Evolutionary conservation across 257 asterid species (phyloP), one percentile per base, ranked within the genome.

Genomic region (Solanum pennellii): DNA sequence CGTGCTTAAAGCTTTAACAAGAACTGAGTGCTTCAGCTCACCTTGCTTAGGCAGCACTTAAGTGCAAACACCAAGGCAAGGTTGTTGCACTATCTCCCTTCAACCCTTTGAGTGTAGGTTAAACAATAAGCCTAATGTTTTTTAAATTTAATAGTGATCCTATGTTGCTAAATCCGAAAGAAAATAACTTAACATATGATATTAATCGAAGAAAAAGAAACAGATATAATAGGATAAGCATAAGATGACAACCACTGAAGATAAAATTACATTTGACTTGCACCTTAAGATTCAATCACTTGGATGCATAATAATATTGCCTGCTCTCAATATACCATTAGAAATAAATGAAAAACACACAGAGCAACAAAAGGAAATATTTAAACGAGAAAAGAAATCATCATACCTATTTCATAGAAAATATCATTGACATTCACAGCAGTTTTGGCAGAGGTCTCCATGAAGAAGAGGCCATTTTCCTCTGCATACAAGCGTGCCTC

Each of bases 391-490:
- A 56, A 82, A 29, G 44, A 7, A 82, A 82, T 11, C 69, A 82
- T 16, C 3, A 9, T 87, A 92, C 98, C 98, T 88, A 94, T 93
- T 92, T 94, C 98, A 85, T 92, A 92, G 90, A 95, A 95, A 47
- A 93, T 86, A 39, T 94, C 98, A 75, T 94, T 93, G 86, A 95
- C 98, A 69, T 95, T 94, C 42, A 86, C 90, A 3, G 98, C 95
- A 89, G 94, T 93, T 90, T 94, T 95, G 31, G 98, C 98, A 83
- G 98, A 94, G 31, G 98, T 93, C 89, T 95, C 98, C 89, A 90
- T 80, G 94, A 93, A 94, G 89, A 95, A 94, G 83, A 95, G 96
- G 25, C 98, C 98, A 89, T 93, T 93, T 89, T 95, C 98, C 35
- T 95, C 95, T 2, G 95, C 96, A 88, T 92, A 94, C 21, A 83